Conservation (phyloP, 495 filamentous ascomycete genomes). For the Penicillium odoratum region DNA sequence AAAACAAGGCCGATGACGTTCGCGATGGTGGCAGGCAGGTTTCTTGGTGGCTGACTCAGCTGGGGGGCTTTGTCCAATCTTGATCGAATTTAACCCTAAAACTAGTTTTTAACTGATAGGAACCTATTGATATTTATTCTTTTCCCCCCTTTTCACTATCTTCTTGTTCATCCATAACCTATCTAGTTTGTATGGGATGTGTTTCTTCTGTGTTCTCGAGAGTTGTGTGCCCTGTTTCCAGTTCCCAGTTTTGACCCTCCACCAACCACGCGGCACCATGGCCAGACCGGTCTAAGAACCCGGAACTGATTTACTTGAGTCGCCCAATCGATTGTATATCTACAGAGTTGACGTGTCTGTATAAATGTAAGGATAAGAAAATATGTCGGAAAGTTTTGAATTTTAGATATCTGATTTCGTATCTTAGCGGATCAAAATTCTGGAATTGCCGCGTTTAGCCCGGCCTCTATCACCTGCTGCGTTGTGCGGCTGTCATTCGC, state of each 20-base stretch:
- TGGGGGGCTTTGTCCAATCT: not conserved
- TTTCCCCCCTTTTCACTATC: not conserved
- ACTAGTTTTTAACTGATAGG: not conserved
- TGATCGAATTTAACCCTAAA: not conserved
- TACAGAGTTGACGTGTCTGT: too few relatives aligned
- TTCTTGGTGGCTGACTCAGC: constrained; percentile 28
- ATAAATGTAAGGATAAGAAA: too few relatives aligned
- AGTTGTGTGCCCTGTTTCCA: constrained; percentile 3
- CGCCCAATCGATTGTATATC: not conserved
- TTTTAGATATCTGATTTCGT: too few relatives aligned
- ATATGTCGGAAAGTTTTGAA: too few relatives aligned
- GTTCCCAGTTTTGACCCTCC: constrained; percentile 1
- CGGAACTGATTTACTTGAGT: constrained; percentile 15
- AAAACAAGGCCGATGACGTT: constrained; percentile 46
- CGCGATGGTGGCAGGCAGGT: constrained; percentile 25
- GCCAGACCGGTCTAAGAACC: constrained; percentile 31
- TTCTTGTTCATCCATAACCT: not conserved
- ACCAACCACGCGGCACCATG: constrained; percentile 10
- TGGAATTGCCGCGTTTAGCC: constrained; percentile 3
- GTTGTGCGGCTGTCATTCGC: constrained; percentile 22
- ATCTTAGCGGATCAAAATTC: not conserved
- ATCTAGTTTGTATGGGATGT: not conserved
- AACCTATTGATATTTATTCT: not conserved
- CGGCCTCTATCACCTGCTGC: constrained; percentile 8
- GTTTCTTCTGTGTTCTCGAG: not conserved